phyloP scores from a whole-genome alignment of 306 rosid species.

The Sophora flavescens region DNA sequence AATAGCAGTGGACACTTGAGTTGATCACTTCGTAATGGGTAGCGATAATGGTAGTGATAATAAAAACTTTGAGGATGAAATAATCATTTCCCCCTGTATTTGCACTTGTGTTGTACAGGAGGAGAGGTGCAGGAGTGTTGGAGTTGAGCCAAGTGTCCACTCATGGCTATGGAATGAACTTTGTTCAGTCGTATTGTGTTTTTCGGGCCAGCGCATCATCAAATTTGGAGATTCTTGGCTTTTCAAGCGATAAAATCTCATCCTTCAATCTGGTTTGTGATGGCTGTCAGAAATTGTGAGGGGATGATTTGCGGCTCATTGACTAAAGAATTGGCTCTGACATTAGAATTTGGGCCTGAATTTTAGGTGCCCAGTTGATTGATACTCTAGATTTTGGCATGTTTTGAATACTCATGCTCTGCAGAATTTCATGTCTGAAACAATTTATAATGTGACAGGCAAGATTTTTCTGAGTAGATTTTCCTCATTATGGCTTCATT shows the following conservation, averaged over 20 bases:
- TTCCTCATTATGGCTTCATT: slow-evolving; percentile 25
- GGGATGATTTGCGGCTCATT: slow-evolving; percentile 60
- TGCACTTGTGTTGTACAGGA: slow-evolving; percentile 99
- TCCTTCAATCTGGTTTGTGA: slow-evolving; percentile 55
- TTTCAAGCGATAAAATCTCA: slow-evolving; percentile 53
- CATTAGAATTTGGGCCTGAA: slow-evolving; percentile 43
- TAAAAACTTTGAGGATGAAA: slow-evolving; percentile 95
- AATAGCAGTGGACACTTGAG: slow-evolving; percentile 86
- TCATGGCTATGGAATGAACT: slow-evolving; percentile 78
- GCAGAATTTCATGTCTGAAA: slow-evolving; percentile 31
- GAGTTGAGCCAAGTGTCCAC: slow-evolving; percentile 91
- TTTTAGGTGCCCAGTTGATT: slow-evolving; percentile 51
- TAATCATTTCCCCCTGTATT: slow-evolving; percentile 99
- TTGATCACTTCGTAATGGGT: slow-evolving; percentile 80
- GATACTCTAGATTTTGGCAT: slow-evolving; percentile 42
- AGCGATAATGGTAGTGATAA: slow-evolving; percentile 93
- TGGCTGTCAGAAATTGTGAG: slow-evolving; percentile 62
- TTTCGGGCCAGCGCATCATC: slow-evolving; percentile 60
- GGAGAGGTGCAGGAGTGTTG: slow-evolving; percentile 83
- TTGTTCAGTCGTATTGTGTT: slow-evolving; percentile 59
- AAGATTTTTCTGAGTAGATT: not conserved
- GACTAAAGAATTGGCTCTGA: slow-evolving; percentile 49
- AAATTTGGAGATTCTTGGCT: slow-evolving; percentile 62
- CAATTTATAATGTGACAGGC: slow-evolving; percentile 21
- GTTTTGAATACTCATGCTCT: slow-evolving; percentile 40